Evolutionary conservation across 2,329 filamentous ascomycete species (phyloP), one percentile per base, ranked within the genome.

Genomic region (Paraconiothyrium sp.): DNA sequence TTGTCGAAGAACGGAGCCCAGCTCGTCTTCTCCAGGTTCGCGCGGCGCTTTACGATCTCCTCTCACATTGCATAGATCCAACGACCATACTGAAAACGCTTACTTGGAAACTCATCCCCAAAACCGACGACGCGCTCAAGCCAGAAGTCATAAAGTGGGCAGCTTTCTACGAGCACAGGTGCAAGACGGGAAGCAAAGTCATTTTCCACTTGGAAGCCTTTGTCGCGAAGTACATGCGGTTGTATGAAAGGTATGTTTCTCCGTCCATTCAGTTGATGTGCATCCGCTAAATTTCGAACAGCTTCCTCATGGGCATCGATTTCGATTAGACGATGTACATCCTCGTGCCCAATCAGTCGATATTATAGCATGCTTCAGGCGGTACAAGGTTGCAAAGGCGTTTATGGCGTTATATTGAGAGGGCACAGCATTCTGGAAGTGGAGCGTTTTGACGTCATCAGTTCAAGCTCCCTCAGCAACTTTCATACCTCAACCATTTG

Each of bases 131-230:
- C 76, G 89, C 86, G 27, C 82, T 99, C 54, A 98, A 97, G 79
- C 88, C 91, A 2, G 94, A 99, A 60, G 90, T 99, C 4, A 91
- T 99, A 68, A 92, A 91, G 75, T 99, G 95, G 95, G 92, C 93
- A 4, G 94, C 95, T 0, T 98, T 97, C 74, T 99, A 97, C 78
- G 96, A 99, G 80, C 95, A 99, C 79, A 88, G 95, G 63, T 92
- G 98, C 80, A 92, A 92, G 77, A 91, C 91, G 70, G 95, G 95
- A 55, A 93, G 82, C 65, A 99, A 99, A 85, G 92, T 97, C 61
- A 98, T 99, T 65, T 99, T 99, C 80, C 96, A 99, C 75, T 83
- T 99, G 4, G 96, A 99, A 80, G 95, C 95, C 3, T 99, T 99
- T 80, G 95, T 99, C 61, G 94, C 94, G 60, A 98, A 97, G 82